Evolutionary conservation across 1,284 basidiomycete species (phyloP).

Genomic region (Blastosporella zonata): DNA sequence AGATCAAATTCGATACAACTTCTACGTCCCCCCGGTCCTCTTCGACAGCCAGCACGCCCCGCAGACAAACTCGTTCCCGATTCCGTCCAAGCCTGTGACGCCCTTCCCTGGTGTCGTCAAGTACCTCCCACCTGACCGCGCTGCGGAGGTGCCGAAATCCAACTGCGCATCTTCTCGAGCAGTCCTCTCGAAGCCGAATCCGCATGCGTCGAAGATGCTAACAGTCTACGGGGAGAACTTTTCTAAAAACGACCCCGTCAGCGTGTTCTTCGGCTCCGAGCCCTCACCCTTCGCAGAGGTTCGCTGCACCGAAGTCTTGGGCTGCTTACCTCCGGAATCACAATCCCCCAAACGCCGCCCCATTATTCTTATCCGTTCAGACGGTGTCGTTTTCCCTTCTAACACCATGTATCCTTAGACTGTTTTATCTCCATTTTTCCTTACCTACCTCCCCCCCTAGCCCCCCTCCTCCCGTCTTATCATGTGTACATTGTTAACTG

Average conservation of each 20-base stretch:
- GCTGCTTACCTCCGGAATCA: slow-evolving; percentile 70
- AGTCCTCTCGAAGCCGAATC: slow-evolving; percentile 68
- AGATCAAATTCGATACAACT: slow-evolving; percentile 89
- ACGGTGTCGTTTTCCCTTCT: slow-evolving; percentile 93
- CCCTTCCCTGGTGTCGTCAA: slow-evolving; percentile 84
- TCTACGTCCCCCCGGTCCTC: slow-evolving; percentile 84
- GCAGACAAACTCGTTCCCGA: slow-evolving; percentile 66
- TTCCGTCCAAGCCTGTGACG: slow-evolving; percentile 79
- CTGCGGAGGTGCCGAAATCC: slow-evolving; percentile 67
- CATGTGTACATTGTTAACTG: slow-evolving; percentile 11
- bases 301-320: slow-evolving; percentile 84
- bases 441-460: slow-evolving; percentile 1
- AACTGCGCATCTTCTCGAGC: slow-evolving; percentile 63
- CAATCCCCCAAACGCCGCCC: slow-evolving; percentile 67
- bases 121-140: slow-evolving; percentile 82
- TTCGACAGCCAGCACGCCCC: slow-evolving; percentile 72
- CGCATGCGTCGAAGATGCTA: slow-evolving; percentile 71
- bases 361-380: slow-evolving; percentile 82
- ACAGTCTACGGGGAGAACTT: slow-evolving; percentile 92
- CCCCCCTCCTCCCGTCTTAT: neutral
- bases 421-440: slow-evolving; percentile 8
- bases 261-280: slow-evolving; percentile 86
- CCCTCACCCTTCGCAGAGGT: slow-evolving; percentile 86
- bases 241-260: slow-evolving; percentile 71
- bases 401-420: slow-evolving; percentile 73